A percentile compares a stretch with the other conserved stretches of the same genome.
These are phyloP conservation scores for Calonectria hawksworthii DNA, from an alignment of 2,329 filamentous ascomycete genomes.

Conservation along the genomic window DNA sequence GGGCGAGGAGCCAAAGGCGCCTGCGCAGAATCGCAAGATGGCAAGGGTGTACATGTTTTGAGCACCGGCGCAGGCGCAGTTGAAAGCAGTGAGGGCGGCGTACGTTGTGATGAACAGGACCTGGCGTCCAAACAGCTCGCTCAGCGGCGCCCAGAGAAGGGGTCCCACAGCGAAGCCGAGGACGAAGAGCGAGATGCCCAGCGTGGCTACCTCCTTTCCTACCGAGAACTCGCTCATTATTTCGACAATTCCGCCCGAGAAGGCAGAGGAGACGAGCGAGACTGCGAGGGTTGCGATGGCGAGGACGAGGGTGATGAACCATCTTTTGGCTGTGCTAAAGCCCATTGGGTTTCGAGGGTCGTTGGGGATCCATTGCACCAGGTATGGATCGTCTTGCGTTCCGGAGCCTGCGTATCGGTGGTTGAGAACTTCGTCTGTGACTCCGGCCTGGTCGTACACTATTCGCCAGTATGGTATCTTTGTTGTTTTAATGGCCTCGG, in stretches of 20 bases:
- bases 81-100: constrained; percentile 9
- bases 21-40: constrained; percentile 13
- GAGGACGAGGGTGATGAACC: constrained; percentile 20
- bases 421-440: constrained; percentile 19
- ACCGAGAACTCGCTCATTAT: constrained; percentile 1
- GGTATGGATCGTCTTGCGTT: constrained; percentile 7
- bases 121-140: constrained; percentile 17
- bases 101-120: constrained; percentile 11
- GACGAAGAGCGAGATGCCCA: constrained; percentile 21
- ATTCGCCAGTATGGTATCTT: constrained; percentile 21
- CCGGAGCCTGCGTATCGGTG: constrained; percentile 16
- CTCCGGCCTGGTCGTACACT: constrained; percentile 11
- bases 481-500: background rate
- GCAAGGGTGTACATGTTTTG: background rate
- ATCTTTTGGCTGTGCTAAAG: constrained; percentile 4
- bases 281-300: constrained; percentile 20
- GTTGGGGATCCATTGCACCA: constrained; percentile 22
- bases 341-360: constrained; percentile 23
- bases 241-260: constrained; percentile 4
- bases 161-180: constrained; percentile 14
- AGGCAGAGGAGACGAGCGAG: constrained; percentile 16
- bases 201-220: constrained; percentile 5
- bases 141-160: constrained; percentile 10
- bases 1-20: constrained; percentile 13
- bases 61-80: constrained; percentile 7